phyloP scores from a whole-genome alignment of 2,329 filamentous ascomycete species.

The Fusarium circinatum region DNA sequence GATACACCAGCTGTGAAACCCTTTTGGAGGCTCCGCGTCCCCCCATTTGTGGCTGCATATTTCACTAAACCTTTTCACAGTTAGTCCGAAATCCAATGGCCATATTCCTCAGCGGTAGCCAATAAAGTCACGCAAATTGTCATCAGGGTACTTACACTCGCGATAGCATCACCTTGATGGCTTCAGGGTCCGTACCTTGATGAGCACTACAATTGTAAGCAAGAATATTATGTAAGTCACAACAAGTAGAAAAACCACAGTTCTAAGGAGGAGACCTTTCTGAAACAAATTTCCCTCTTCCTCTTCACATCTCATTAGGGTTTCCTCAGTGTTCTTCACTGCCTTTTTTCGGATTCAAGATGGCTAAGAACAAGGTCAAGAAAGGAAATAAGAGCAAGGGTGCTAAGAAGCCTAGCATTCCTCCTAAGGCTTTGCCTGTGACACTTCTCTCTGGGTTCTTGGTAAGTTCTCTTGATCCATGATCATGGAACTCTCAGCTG shows the following conservation, averaged over 20 bases:
- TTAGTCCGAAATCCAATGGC: background rate
- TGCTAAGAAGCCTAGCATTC: slow-evolving; percentile 19
- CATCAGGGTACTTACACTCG: slow-evolving; percentile 15
- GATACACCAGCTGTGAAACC: background rate
- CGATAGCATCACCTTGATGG: slow-evolving; percentile 36
- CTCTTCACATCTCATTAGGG: too few species aligned
- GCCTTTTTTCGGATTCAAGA: slow-evolving; percentile 3
- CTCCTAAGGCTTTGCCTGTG: slow-evolving; percentile 46
- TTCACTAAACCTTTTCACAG: background rate
- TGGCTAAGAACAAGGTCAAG: slow-evolving; percentile 32
- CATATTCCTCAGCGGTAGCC: background rate
- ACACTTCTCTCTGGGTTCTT: slow-evolving; percentile 51
- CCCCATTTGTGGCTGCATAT: background rate
- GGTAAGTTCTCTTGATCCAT: slow-evolving; percentile 11
- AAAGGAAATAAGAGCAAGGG: slow-evolving; percentile 20
- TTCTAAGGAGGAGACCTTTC: too few species aligned
- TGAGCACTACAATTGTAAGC: slow-evolving; percentile 15
- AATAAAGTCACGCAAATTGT: slow-evolving; percentile 21
- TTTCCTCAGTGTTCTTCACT: too few species aligned
- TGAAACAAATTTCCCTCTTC: too few species aligned
- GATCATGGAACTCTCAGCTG: background rate
- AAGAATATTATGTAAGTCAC: slow-evolving; percentile 1
- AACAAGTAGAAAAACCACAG: slow-evolving; percentile 11
- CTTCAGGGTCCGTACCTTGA: slow-evolving; percentile 26
- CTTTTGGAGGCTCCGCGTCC: slow-evolving; percentile 19